Conservation (phyloP, 1,139 yeast genomes). For the Suhomyces chickasaworum region DNA sequence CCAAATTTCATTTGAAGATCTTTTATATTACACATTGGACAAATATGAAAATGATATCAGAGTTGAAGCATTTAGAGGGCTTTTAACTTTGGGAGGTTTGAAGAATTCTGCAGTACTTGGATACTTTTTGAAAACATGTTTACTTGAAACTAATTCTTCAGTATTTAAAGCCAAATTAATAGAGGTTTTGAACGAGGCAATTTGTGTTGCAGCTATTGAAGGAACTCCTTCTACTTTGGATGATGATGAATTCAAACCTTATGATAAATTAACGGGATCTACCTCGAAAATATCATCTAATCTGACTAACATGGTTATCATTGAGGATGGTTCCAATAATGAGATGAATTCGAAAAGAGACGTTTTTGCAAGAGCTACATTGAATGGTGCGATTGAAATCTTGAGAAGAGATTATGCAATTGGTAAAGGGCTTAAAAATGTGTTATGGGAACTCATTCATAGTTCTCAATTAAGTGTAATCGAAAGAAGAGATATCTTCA, state of each 20-base stretch:
- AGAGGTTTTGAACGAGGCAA: slow-evolving; percentile 47
- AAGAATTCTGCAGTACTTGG: slow-evolving; percentile 60
- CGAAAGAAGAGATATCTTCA: slow-evolving; percentile 65
- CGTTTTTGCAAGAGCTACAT: slow-evolving; percentile 44
- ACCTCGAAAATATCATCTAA: slow-evolving; percentile 17
- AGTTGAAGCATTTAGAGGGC: slow-evolving; percentile 67
- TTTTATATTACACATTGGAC: slow-evolving; percentile 54
- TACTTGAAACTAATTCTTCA: slow-evolving; percentile 54
- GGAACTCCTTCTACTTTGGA: slow-evolving; percentile 59
- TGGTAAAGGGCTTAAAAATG: slow-evolving; percentile 61
- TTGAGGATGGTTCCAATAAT: slow-evolving; percentile 49
- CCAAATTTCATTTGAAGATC: slow-evolving; percentile 51
- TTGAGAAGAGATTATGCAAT: slow-evolving; percentile 64
- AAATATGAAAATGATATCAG: slow-evolving; percentile 57
- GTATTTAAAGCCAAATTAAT: slow-evolving; percentile 55
- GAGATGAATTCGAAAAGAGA: slow-evolving; percentile 52
- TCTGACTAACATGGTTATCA: slow-evolving; percentile 45
- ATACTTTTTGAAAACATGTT: slow-evolving; percentile 61
- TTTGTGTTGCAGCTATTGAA: slow-evolving; percentile 70
- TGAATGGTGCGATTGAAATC: slow-evolving; percentile 66
- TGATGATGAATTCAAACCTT: slow-evolving; percentile 57
- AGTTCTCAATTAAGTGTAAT: slow-evolving; percentile 59
- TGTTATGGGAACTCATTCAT: slow-evolving; percentile 73
- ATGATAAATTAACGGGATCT: slow-evolving; percentile 29
- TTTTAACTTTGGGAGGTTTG: slow-evolving; percentile 75